phyloP scores from a whole-genome alignment of 2,329 filamentous ascomycete genomes.

The Madurella mycetomatis region DNA sequence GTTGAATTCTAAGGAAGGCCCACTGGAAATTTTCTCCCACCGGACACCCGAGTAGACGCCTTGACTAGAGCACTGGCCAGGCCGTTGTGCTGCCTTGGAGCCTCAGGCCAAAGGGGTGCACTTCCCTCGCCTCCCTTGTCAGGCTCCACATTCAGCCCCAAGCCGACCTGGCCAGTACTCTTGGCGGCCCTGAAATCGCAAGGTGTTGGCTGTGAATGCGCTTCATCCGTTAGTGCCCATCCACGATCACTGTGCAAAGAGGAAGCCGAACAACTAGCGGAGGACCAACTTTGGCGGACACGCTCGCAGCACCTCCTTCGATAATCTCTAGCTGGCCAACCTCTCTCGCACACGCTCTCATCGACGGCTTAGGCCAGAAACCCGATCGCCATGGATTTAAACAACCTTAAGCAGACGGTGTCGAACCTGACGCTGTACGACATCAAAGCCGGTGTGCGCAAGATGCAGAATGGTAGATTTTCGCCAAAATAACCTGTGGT shows the following conservation, averaged over 20 bases:
- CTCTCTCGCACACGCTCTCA: background rate
- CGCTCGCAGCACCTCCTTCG: background rate
- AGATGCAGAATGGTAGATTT: constrained; percentile 86
- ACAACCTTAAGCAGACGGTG: constrained; percentile 78
- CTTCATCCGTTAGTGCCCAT: constrained; percentile 2
- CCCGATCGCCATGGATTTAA: constrained; percentile 68
- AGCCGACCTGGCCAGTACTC: background rate
- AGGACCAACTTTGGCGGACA: background rate
- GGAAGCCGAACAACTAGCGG: background rate
- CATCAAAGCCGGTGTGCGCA: constrained; percentile 88
- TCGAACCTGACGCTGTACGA: constrained; percentile 92
- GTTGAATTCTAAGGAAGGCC: background rate
- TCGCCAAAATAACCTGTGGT: background rate
- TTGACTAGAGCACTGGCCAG: background rate
- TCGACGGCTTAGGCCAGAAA: background rate
- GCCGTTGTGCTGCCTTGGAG: background rate
- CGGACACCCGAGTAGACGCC: background rate
- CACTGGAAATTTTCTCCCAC: constrained; percentile 13
- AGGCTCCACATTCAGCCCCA: background rate
- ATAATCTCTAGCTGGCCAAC: background rate
- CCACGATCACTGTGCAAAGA: background rate
- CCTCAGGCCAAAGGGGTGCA: background rate
- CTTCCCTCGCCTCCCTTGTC: background rate
- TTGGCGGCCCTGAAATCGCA: constrained; percentile 17
- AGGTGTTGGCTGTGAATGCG: constrained; percentile 13